phyloP scores from a whole-genome alignment of 73 alveolate species.

The Symbiodinium natans region DNA sequence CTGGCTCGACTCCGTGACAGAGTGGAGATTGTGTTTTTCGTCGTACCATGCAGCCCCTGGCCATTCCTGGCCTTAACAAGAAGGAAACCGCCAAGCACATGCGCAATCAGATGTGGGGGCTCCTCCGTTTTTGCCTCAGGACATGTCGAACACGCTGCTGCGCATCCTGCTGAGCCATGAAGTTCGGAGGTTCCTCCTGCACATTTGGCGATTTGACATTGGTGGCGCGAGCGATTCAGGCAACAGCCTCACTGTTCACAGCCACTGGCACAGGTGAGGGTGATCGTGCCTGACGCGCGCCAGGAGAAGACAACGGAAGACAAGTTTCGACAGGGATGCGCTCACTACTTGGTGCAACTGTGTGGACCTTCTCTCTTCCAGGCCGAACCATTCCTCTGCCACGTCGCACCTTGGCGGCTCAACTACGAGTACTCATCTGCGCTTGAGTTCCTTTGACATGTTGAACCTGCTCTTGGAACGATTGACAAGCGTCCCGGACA shows the following conservation, averaged over 20 bases:
- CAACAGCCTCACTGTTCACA: not conserved
- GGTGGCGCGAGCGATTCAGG: no score
- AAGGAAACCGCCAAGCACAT: no score
- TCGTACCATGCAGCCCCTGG: no score
- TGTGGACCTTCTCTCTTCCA: conserved; percentile 47
- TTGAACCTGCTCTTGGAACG: no score
- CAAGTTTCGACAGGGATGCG: not conserved
- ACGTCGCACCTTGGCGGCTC: conserved; percentile 31
- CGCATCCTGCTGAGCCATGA: conserved; percentile 71
- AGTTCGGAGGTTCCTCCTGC: conserved; percentile 29
- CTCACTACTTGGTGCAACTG: not conserved
- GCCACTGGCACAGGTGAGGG: not conserved
- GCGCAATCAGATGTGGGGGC: not conserved
- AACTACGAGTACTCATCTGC: no score
- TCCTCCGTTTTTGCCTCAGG: conserved; percentile 68
- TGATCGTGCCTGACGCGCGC: not conserved
- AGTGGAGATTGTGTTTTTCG: no score
- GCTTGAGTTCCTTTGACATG: no score
- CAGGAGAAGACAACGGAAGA: no score
- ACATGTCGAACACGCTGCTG: conserved; percentile 84
- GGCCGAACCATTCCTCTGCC: conserved; percentile 85
- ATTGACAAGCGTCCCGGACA: no score
- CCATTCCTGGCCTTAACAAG: no score
- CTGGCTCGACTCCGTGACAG: no score
- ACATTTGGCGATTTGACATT: no score